phyloP scores from a whole-genome alignment of 306 rosid species.

The Glycine latifolia region DNA sequence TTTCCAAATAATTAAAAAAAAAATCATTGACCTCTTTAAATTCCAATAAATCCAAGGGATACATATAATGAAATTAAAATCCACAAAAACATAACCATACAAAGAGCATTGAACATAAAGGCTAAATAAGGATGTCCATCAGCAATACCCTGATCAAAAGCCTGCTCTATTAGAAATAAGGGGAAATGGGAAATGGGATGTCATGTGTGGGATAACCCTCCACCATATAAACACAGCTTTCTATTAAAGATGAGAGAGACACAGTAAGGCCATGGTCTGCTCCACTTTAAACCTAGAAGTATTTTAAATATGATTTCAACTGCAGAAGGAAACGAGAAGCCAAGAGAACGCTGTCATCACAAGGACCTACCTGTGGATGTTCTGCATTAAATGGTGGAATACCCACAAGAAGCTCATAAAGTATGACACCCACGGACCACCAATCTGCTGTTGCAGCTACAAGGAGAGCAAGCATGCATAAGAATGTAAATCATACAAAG shows the following conservation, averaged over 20 bases:
- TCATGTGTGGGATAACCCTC: background rate
- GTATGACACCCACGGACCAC: slow-evolving; percentile 99
- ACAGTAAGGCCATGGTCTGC: background rate
- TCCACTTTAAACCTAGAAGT: background rate
- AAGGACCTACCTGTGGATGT: slow-evolving; percentile 79
- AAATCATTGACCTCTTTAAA: background rate
- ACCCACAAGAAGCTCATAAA: slow-evolving; percentile 94
- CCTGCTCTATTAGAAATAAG: background rate
- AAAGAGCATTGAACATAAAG: slow-evolving; percentile 17
- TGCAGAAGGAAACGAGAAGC: background rate
- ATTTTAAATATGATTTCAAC: slow-evolving; percentile 1
- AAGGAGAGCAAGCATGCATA: slow-evolving; percentile 28
- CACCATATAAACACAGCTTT: background rate
- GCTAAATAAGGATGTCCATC: background rate
- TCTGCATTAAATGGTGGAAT: slow-evolving; percentile 95
- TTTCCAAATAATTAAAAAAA: background rate
- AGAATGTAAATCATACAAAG: slow-evolving; percentile 38
- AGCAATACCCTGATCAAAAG: slow-evolving; percentile 10
- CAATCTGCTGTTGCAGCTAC: slow-evolving; percentile 97
- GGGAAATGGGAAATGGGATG: background rate
- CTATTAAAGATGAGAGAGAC: background rate
- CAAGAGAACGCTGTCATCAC: slow-evolving; percentile 5
- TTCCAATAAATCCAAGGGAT: slow-evolving; percentile 31
- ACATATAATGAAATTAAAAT: background rate
- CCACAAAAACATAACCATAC: slow-evolving; percentile 17